phyloP scores from a whole-genome alignment of 192 early-diverging fungal species.

The Coemansia sp. region DNA sequence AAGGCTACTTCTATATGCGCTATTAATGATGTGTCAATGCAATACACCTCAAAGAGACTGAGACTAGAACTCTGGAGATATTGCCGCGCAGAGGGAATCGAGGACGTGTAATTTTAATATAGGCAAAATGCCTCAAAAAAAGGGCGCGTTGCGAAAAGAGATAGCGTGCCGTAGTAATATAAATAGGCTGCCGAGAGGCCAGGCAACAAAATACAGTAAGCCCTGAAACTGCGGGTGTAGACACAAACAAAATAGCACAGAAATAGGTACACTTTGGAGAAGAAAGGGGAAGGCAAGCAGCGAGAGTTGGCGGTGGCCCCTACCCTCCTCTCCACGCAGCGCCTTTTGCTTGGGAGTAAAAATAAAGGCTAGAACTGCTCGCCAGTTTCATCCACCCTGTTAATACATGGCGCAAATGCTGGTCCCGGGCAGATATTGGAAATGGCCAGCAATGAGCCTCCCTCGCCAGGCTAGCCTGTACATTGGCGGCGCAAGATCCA shows the following conservation, averaged over 20 bases:
- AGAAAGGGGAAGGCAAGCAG: not conserved
- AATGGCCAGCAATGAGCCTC: not conserved
- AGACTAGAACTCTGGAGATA: slow-evolving; percentile 5
- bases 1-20: not conserved
- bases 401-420: not conserved
- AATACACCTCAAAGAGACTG: not conserved
- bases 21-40: not conserved
- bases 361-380: not conserved
- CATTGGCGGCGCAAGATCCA: not conserved
- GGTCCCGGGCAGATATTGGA: not conserved
- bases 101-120: not conserved
- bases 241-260: not conserved
- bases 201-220: slow-evolving; percentile 1
- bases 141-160: not conserved
- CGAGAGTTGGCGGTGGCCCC: not conserved
- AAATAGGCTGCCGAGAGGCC: not conserved
- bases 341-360: not conserved
- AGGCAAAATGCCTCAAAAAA: slow-evolving; percentile 4
- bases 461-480: not conserved
- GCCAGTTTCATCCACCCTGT: not conserved
- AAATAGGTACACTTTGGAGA: slow-evolving; percentile 5
- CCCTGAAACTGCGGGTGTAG: not conserved
- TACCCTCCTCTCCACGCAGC: not conserved
- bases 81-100: slow-evolving; percentile 1
- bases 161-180: not conserved